These are phyloP conservation scores for Mucor sp. DNA, from an alignment of 371 early-diverging fungal genomes.

Conservation along the genomic window DNA sequence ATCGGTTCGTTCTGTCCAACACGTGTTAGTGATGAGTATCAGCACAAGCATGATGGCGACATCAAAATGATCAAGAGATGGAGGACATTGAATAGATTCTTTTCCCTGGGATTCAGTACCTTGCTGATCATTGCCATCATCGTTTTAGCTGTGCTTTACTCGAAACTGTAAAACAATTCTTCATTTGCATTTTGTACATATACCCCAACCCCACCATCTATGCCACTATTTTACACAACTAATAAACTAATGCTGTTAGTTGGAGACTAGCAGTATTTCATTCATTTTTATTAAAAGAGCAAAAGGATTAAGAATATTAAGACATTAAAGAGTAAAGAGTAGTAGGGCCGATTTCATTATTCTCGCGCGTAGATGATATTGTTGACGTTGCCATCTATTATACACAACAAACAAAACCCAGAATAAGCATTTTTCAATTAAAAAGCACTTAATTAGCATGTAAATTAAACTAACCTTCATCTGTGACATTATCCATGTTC, in stretches of 20 bases:
- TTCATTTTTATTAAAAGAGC: background rate
- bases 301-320: background rate
- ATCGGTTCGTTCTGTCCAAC: constrained; percentile 36
- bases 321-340: background rate
- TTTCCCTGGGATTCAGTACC: constrained; percentile 43
- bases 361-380: constrained; percentile 31
- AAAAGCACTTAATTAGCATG: background rate
- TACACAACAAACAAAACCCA: background rate
- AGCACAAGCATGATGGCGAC: constrained; percentile 3
- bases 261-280: too few relatives aligned
- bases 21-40: constrained; percentile 3
- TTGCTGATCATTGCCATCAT: constrained; percentile 35
- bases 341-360: background rate
- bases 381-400: constrained; percentile 39
- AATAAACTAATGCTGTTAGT: background rate
- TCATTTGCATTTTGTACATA: background rate
- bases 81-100: constrained; percentile 37
- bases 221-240: background rate
- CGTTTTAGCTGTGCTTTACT: constrained; percentile 25
- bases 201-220: background rate
- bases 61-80: constrained; percentile 42
- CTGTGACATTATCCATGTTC: constrained; percentile 16
- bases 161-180: background rate
- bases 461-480: background rate
- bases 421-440: background rate